Conservation (phyloP, 371 early-diverging fungal genomes). For the Lichtheimia ramosa region DNA sequence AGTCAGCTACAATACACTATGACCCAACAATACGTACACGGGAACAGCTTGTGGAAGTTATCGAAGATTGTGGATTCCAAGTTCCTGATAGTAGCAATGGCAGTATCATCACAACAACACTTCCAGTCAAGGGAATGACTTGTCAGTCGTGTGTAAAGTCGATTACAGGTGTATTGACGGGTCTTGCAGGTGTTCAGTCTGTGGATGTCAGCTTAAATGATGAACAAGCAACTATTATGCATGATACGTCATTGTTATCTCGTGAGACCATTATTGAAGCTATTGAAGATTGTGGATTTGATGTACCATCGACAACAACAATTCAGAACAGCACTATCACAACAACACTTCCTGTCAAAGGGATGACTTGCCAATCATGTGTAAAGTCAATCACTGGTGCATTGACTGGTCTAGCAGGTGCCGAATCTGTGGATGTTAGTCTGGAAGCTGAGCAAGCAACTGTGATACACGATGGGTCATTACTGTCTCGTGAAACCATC, state of each 20-base stretch:
- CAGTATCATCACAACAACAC: neutral
- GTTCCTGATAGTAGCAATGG: constrained; percentile 4
- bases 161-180: constrained; percentile 53
- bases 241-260: constrained; percentile 17
- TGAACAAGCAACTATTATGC: constrained; percentile 37
- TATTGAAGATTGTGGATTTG: constrained; percentile 56
- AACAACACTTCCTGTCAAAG: constrained; percentile 54
- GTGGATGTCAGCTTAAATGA: constrained; percentile 43
- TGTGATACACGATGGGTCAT: constrained; percentile 34
- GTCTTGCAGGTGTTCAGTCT: constrained; percentile 35
- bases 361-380: constrained; percentile 90
- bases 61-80: constrained; percentile 51
- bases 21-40: constrained; percentile 18
- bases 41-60: constrained; percentile 35
- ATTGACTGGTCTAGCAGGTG: constrained; percentile 43
- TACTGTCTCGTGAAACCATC: constrained; percentile 18
- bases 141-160: constrained; percentile 81
- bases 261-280: constrained; percentile 31
- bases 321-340: neutral
- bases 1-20: constrained; percentile 36
- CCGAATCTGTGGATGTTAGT: constrained; percentile 42
- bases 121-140: constrained; percentile 69
- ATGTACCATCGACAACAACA: constrained; percentile 9
- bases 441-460: constrained; percentile 41
- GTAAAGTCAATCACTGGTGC: constrained; percentile 66